These are phyloP conservation scores for Gracilaria caudata DNA, from an alignment of 23 red algal genomes.

Conservation along the genomic window DNA sequence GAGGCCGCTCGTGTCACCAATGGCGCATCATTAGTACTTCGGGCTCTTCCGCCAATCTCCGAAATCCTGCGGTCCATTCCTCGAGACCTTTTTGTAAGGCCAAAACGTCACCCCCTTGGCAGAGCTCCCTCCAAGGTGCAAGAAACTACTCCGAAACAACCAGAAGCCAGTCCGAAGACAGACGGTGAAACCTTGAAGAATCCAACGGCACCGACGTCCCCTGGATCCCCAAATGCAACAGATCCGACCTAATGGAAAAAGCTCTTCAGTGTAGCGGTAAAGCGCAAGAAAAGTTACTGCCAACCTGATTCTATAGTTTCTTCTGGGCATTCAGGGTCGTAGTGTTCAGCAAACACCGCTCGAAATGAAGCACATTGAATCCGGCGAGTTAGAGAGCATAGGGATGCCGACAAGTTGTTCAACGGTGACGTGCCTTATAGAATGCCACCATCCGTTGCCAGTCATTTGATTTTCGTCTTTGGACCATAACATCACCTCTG, in stretches of 20 bases:
- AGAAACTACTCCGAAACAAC: neutral
- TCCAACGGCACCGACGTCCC: neutral
- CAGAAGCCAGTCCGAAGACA: neutral
- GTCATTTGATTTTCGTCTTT: too few species aligned
- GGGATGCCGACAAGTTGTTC: too few species aligned
- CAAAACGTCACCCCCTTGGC: neutral
- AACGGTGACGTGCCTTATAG: too few species aligned
- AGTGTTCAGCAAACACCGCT: too few species aligned
- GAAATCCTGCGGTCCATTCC: neutral
- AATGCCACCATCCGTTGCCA: too few species aligned
- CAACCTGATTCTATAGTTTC: too few species aligned
- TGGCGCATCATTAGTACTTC: conserved; percentile 9
- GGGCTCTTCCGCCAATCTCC: conserved; percentile 11
- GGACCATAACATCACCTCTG: too few species aligned
- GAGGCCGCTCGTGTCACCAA: conserved; percentile 4
- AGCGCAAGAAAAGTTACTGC: too few species aligned
- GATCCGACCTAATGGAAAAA: neutral
- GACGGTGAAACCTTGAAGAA: neutral
- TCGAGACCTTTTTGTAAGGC: neutral
- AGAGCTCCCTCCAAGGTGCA: neutral
- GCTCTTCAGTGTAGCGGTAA: too few species aligned
- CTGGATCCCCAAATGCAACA: neutral
- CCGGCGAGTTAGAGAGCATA: too few species aligned
- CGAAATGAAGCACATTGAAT: too few species aligned
- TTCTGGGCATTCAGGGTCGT: too few species aligned